These are phyloP conservation scores for Arabis alpina DNA, from an alignment of 345 rosid species.

Conservation along the genomic window DNA sequence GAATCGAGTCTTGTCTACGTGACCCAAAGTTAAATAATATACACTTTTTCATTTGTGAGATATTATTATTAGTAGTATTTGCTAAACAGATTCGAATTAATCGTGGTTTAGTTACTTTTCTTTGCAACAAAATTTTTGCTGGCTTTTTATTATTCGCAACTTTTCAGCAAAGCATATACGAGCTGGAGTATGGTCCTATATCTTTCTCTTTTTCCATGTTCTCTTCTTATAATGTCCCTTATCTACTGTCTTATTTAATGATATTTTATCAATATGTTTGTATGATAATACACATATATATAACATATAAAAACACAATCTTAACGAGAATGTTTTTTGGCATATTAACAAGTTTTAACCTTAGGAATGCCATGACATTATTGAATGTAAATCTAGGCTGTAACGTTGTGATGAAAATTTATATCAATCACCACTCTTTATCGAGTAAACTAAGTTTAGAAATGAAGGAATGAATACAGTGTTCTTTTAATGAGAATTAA, in stretches of 20 bases:
- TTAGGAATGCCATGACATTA: not conserved
- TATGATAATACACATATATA: too few relatives aligned
- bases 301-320: too few relatives aligned
- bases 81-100: not conserved
- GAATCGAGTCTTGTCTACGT: slow-evolving; percentile 30
- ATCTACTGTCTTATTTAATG: not conserved
- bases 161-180: slow-evolving; percentile 33
- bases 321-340: too few relatives aligned
- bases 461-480: too few relatives aligned
- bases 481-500: too few relatives aligned
- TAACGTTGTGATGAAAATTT: too few relatives aligned
- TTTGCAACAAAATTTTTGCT: not conserved
- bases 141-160: slow-evolving; percentile 18
- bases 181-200: slow-evolving; percentile 29
- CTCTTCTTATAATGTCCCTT: slow-evolving; percentile 15
- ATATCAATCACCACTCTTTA: too few relatives aligned
- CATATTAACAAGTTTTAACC: not conserved
- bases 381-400: too few relatives aligned
- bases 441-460: too few relatives aligned
- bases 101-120: not conserved
- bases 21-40: not conserved
- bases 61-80: not conserved
- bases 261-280: not conserved
- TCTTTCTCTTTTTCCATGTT: slow-evolving; percentile 20
- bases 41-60: too few relatives aligned